Evolutionary conservation across 192 early-diverging fungal genomes (phyloP), one percentile per base, ranked within the genome.

Genomic region (Nowakowskiella sp.): DNA sequence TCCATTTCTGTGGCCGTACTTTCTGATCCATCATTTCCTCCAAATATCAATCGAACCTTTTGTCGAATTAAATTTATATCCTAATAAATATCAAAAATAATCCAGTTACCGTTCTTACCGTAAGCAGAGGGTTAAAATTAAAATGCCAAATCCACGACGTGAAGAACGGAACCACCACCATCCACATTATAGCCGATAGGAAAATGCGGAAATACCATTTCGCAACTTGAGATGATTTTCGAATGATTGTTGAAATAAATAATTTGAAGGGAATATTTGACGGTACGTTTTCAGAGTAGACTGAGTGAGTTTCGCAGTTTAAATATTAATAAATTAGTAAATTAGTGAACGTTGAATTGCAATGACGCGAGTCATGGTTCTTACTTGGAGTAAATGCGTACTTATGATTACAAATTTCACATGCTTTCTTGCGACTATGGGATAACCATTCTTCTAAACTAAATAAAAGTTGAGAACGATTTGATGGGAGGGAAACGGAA

Each of bases 381-480:
- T 52, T 79, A 85, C 83, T 78, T 23, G 88, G 87, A 10, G 89
- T 83, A 54, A 97, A 97, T 24, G 69, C 65, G 63, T 86, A 97
- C 21, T 76, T 68, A 67, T 93, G 73, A 32, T 87, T 84, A 66
- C 93, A 97, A 3, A 97, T 79, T 61, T 97, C 93, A 70, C 93
- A 97, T 56, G 49, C n/a, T n/a, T 66, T 77, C 57, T 90, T 90
- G 66, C 81, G 83, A 59, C 85, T 87, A 58, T 84, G 85, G 19
- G 73, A 65, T 4, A 91, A 67, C 89, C 90, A 93, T 77, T 89
- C 85, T 33, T 80, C 73, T 34, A 93, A 65, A 57, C 85, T 39
- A 44, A 44, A 36, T 19, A 6, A 33, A 39, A 22, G 25, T n/a
- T 25, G 10, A 34, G 24, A 44, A 23, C 29, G 6, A 19, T 26